Percentiles rank a stretch among this genome's conserved stretches.
Evolutionary conservation across 495 filamentous ascomycete species (phyloP).

Genomic region (Xylaria sp.): DNA sequence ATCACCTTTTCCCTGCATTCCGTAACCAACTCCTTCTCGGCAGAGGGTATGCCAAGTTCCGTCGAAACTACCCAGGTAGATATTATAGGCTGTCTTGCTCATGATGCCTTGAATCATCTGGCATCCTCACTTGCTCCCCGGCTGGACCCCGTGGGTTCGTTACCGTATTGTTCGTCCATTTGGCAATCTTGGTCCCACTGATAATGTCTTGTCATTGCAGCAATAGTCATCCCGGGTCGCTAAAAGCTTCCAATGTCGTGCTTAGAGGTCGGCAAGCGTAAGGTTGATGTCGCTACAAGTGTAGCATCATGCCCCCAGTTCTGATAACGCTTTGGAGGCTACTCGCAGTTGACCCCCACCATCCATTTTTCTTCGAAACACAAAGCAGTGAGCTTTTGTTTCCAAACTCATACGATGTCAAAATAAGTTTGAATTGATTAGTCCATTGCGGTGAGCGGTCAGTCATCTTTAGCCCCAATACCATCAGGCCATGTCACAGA

Average conservation of each 20-base stretch:
- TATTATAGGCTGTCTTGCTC: not conserved
- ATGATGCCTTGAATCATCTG: not conserved
- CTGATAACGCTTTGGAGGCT: not conserved
- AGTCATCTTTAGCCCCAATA: not conserved
- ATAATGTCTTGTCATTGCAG: not conserved
- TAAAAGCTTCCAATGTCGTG: not conserved
- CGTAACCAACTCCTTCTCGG: not conserved
- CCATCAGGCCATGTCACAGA: constrained; percentile 12
- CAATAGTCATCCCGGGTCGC: not conserved
- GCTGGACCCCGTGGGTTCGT: not conserved
- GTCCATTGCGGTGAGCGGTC: not conserved
- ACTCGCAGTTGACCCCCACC: not conserved
- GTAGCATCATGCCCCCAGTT: not conserved
- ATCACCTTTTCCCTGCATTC: not conserved
- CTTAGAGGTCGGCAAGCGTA: not conserved
- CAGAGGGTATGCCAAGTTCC: not conserved
- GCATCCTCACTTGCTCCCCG: not conserved
- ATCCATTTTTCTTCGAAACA: not conserved
- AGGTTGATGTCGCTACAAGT: not conserved
- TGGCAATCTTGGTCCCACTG: not conserved
- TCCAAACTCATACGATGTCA: not conserved
- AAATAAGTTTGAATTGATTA: not conserved
- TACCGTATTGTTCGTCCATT: not conserved
- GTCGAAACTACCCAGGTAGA: not conserved
- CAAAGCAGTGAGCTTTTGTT: too few species aligned